Percentiles rank a stretch among this genome's conserved stretches.
These are phyloP conservation scores for Discostella pseudostelligera DNA, from an alignment of 108 stramenopile species.

Conservation along the genomic window DNA sequence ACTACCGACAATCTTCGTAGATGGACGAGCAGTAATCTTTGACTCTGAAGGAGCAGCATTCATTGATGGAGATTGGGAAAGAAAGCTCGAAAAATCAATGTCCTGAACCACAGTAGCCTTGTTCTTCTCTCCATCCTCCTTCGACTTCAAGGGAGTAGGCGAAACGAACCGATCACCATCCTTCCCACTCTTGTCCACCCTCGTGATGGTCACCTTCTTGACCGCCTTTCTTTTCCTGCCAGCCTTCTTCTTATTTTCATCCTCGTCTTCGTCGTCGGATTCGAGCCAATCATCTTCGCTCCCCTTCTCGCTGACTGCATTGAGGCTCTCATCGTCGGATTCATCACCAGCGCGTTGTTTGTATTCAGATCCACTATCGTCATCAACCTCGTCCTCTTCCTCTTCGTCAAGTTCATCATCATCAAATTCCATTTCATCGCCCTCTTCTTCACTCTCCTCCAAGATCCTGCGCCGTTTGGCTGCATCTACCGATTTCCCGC, in stretches of 20 bases:
- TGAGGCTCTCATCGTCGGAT: conserved; percentile 37
- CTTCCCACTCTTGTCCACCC: conserved; percentile 6
- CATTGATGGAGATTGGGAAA: conserved; percentile 16
- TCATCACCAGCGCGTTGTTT: conserved; percentile 45
- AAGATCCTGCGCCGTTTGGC: conserved; percentile 14
- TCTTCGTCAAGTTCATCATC: too few relatives aligned
- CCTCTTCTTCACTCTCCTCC: conserved; percentile 24
- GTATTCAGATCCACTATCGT: conserved; percentile 32
- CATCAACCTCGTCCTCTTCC: conserved; percentile 39
- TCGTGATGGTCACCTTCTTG: conserved; percentile 12
- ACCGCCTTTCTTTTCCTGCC: conserved; percentile 15
- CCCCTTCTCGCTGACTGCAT: conserved; percentile 13
- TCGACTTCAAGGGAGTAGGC: conserved; percentile 29
- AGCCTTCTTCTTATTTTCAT: conserved; percentile 7
- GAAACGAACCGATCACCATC: conserved; percentile 15
- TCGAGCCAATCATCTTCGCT: conserved; percentile 55
- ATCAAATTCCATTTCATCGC: conserved; percentile 32
- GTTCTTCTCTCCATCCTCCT: neutral
- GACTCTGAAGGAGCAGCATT: neutral
- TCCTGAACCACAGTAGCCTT: conserved; percentile 1
- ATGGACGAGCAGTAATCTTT: neutral
- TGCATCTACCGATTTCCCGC: neutral
- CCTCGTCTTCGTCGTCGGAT: conserved; percentile 48
- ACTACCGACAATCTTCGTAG: neutral
- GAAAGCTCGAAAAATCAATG: conserved; percentile 29